These are phyloP conservation scores for Flagelloscypha sp. DNA, from an alignment of 768 basidiomycete genomes.

Conservation along the genomic window DNA sequence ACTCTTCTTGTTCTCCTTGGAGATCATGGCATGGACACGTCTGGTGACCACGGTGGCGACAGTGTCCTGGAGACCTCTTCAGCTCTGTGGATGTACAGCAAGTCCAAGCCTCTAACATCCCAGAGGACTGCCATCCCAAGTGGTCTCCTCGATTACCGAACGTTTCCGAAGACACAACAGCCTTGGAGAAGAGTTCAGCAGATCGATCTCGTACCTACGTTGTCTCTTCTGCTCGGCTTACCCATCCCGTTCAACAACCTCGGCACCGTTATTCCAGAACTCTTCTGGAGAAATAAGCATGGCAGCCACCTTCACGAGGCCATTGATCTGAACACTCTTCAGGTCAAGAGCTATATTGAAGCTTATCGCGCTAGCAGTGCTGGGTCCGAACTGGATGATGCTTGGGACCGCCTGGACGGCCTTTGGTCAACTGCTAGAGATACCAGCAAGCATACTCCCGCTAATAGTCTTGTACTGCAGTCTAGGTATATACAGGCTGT, in stretches of 20 bases:
- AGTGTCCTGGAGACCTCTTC: constrained; percentile 76
- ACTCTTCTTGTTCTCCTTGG: constrained; percentile 89
- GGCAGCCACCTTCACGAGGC: constrained; percentile 45
- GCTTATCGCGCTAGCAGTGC: constrained; percentile 65
- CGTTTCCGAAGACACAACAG: constrained; percentile 50
- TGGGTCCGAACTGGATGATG: constrained; percentile 64
- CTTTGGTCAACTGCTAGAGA: constrained; percentile 36
- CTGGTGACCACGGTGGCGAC: constrained; percentile 95
- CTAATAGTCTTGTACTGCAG: constrained; percentile 29
- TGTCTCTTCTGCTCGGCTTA: constrained; percentile 83
- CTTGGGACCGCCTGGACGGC: constrained; percentile 45
- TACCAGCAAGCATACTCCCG: constrained; percentile 12
- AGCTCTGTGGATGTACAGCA: constrained; percentile 90
- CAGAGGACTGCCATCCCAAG: constrained; percentile 31
- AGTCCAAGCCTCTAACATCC: constrained; percentile 43
- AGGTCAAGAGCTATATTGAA: constrained; percentile 69
- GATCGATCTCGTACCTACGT: constrained; percentile 85
- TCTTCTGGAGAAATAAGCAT: constrained; percentile 55
- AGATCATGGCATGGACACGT: constrained; percentile 94
- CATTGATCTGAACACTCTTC: constrained; percentile 59
- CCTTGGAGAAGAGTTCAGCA: constrained; percentile 72
- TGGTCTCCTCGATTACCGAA: constrained; percentile 42
- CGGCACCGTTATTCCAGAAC: constrained; percentile 83
- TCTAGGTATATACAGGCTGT: constrained; percentile 52
- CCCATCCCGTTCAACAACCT: constrained; percentile 96